phyloP scores from a whole-genome alignment of 495 filamentous ascomycete genomes.

The Podospora appendiculata region DNA sequence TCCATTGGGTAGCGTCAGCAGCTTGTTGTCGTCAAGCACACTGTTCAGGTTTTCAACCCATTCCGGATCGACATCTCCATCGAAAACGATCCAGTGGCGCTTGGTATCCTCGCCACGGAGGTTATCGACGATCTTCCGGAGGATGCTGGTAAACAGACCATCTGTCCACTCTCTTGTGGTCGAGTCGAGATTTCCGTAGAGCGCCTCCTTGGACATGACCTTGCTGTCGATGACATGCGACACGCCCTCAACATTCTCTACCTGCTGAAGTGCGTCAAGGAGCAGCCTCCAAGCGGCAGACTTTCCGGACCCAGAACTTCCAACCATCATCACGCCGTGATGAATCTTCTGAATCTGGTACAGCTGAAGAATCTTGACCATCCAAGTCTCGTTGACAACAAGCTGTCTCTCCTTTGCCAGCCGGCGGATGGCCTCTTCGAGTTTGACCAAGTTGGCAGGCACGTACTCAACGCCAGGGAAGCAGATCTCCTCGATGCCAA shows the following conservation, averaged over 20 bases:
- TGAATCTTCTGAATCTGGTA: slow-evolving; percentile 97
- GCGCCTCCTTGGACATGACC: slow-evolving; percentile 97
- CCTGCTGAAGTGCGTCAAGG: slow-evolving; percentile 83
- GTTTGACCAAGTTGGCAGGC: slow-evolving; percentile 70
- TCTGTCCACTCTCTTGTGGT: slow-evolving; percentile 99
- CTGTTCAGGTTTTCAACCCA: slow-evolving; percentile 99
- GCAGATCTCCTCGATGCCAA: slow-evolving; percentile 69
- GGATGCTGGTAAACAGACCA: slow-evolving; percentile 93
- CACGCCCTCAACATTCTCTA: slow-evolving; percentile 87
- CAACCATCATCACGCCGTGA: slow-evolving; percentile 99
- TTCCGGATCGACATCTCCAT: slow-evolving; percentile 96
- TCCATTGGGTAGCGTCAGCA: slow-evolving; percentile 92
- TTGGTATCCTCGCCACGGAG: slow-evolving; percentile 93
- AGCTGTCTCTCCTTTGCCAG: slow-evolving; percentile 76
- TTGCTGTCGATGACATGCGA: slow-evolving; percentile 98
- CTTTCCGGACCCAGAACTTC: slow-evolving; percentile 90
- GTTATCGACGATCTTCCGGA: slow-evolving; percentile 98
- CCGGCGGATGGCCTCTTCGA: slow-evolving; percentile 73
- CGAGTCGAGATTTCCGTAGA: slow-evolving; percentile 92
- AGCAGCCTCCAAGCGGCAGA: slow-evolving; percentile 90
- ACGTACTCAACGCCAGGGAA: slow-evolving; percentile 94
- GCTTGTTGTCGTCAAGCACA: slow-evolving; percentile 97
- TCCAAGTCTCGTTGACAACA: slow-evolving; percentile 88
- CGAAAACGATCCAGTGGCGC: slow-evolving; percentile 98
- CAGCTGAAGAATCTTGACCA: slow-evolving; percentile 90